Conservation (phyloP, 140 eudicot genomes). For the Stevia rebaudiana region DNA sequence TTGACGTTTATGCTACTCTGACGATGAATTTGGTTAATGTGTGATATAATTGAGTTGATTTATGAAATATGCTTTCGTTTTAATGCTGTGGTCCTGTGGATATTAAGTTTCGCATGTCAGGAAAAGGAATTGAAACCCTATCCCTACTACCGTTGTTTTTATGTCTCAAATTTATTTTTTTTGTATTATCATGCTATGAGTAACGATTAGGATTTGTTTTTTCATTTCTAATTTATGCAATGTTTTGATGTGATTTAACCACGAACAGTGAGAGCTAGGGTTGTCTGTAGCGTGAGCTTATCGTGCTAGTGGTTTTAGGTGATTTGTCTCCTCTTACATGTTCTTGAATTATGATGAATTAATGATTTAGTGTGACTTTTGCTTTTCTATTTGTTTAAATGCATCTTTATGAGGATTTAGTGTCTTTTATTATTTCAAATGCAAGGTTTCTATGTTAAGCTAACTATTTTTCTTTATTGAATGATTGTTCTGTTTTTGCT, state of each 20-base stretch:
- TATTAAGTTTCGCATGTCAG: conserved; percentile 14
- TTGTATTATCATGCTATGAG: too few relatives aligned
- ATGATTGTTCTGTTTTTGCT: conserved; percentile 5
- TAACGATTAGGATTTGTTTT: conserved; percentile 18
- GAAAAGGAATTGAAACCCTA: conserved; percentile 14
- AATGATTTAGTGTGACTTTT: conserved; percentile 3
- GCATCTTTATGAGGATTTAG: conserved; percentile 1
- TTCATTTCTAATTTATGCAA: not conserved
- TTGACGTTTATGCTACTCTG: not conserved
- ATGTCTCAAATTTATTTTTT: too few relatives aligned
- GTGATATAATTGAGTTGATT: conserved; percentile 7
- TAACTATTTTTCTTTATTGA: not conserved
- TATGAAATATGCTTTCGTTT: conserved; percentile 8
- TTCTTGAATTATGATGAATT: conserved; percentile 16
- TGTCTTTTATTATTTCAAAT: not conserved
- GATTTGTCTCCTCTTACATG: not conserved
- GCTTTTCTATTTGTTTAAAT: conserved; percentile 4
- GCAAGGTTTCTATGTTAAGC: conserved; percentile 8
- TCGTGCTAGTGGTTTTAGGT: conserved; percentile 2
- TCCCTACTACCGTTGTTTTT: too few relatives aligned
- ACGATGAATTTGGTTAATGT: not conserved
- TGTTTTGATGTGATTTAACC: conserved; percentile 6
- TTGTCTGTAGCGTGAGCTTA: conserved; percentile 6
- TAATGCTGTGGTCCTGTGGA: not conserved
- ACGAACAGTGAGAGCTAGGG: conserved; percentile 9